Conservation (phyloP, 805 yeast genomes). For the Candida sakaeoensis region DNA sequence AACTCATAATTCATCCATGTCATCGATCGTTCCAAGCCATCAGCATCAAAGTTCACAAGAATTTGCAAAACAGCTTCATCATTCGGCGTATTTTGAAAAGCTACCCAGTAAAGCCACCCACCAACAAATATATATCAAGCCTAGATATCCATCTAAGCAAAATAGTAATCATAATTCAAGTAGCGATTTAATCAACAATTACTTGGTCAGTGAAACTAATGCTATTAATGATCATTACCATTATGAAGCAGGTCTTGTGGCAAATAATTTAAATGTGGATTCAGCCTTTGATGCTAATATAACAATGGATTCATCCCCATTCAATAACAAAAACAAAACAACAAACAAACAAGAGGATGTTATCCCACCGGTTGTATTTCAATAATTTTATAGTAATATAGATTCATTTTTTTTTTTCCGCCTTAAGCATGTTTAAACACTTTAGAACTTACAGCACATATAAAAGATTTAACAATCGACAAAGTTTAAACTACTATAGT, state of each 20-base stretch:
- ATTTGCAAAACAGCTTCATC: conserved; percentile 36
- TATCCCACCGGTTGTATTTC: conserved; percentile 4
- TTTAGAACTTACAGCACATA: conserved; percentile 32
- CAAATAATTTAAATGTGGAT: background rate
- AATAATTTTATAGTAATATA: background rate
- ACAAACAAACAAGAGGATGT: conserved; percentile 2
- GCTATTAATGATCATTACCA: conserved; percentile 33
- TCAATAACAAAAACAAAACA: conserved; percentile 3
- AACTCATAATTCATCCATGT: background rate
- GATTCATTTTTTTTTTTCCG: background rate
- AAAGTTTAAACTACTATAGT: conserved; percentile 5
- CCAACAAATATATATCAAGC: conserved; percentile 11
- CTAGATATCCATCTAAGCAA: conserved; percentile 9
- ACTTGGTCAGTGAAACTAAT: conserved; percentile 13
- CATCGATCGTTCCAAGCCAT: conserved; percentile 1
- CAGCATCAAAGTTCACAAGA: conserved; percentile 10
- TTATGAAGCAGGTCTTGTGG: conserved; percentile 15
- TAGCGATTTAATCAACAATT: conserved; percentile 19
- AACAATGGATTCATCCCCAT: conserved; percentile 4
- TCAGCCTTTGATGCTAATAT: conserved; percentile 3
- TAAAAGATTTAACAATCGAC: conserved; percentile 20
- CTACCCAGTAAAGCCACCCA: conserved; percentile 33
- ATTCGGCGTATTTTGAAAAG: conserved; percentile 34
- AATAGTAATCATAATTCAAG: conserved; percentile 20
- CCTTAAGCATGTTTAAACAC: conserved; percentile 1